A percentile compares a stretch with the other conserved stretches of the same genome.
These are phyloP conservation scores for Agarophyton chilense DNA, from an alignment of 23 red algal species.

Conservation along the genomic window DNA sequence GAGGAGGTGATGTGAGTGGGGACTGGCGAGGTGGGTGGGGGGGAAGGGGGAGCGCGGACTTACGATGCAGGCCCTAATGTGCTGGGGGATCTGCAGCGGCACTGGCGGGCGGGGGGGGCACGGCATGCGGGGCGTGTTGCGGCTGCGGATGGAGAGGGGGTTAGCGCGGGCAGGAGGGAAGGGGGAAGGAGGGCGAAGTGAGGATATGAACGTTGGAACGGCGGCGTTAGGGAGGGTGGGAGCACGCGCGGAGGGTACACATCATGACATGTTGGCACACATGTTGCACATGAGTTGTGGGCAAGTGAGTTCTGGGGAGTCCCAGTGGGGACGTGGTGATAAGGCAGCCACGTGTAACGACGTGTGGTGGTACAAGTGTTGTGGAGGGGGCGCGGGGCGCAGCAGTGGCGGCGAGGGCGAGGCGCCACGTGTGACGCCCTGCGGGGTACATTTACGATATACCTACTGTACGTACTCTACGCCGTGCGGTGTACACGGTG, in stretches of 20 bases:
- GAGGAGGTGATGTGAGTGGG: background rate
- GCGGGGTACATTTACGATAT: too few species aligned
- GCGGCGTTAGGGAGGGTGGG: background rate
- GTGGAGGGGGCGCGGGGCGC: background rate
- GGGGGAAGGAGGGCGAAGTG: background rate
- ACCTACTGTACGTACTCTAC: too few species aligned
- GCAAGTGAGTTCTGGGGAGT: too few species aligned
- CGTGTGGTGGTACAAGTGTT: background rate
- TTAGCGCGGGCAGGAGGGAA: background rate
- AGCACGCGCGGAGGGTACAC: too few species aligned
- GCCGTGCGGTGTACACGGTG: background rate
- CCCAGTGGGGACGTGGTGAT: background rate
- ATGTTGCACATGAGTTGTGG: too few species aligned
- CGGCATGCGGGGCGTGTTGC: constrained; percentile 28
- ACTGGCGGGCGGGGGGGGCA: background rate
- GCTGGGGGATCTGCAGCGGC: constrained; percentile 2
- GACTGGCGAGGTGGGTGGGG: background rate
- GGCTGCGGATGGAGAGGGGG: background rate
- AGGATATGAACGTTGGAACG: too few species aligned
- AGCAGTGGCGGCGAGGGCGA: background rate
- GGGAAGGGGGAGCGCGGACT: background rate
- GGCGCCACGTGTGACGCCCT: constrained; percentile 15
- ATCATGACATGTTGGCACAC: too few species aligned
- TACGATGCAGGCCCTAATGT: constrained; percentile 22
- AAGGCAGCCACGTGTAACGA: background rate